These are phyloP conservation scores for Hordeum pubiflorum DNA, from an alignment of 202 grass and related monocot species.

Conservation along the genomic window DNA sequence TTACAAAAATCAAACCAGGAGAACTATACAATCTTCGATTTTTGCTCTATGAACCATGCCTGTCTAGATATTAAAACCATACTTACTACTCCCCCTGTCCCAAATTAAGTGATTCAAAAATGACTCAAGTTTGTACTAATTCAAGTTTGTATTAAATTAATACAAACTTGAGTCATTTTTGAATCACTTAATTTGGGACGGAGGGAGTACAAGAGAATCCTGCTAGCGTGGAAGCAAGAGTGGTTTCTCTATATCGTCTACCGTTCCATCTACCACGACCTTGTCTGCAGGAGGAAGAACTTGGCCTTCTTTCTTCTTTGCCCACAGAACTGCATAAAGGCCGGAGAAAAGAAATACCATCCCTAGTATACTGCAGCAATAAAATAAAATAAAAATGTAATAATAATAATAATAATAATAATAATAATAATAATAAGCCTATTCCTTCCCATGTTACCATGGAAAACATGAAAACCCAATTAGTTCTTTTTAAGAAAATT, in stretches of 20 bases:
- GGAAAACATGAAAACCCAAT: neutral
- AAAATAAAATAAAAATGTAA: neutral
- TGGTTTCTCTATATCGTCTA: conserved; percentile 36
- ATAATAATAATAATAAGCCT: neutral
- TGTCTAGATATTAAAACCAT: neutral
- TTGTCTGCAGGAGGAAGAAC: neutral
- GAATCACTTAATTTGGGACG: no score
- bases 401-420: no score
- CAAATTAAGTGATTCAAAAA: no score
- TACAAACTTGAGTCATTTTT: no score
- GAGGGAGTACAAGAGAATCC: neutral
- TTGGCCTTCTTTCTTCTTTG: conserved; percentile 58
- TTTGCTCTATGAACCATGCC: neutral
- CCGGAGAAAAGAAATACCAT: conserved; percentile 60
- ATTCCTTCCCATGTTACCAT: neutral
- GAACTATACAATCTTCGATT: no score
- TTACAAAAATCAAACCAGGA: no score
- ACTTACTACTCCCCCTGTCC: neutral
- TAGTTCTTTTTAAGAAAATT: neutral
- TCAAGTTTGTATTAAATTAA: no score
- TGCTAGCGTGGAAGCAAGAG: conserved; percentile 22
- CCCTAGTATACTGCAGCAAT: conserved; percentile 45
- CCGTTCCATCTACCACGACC: neutral
- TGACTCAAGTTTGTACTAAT: no score
- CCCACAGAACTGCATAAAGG: conserved; percentile 66